Base-by-base conservation (phyloP, 495 filamentous ascomycete species). In the Neurospora sublineolata region DNA sequence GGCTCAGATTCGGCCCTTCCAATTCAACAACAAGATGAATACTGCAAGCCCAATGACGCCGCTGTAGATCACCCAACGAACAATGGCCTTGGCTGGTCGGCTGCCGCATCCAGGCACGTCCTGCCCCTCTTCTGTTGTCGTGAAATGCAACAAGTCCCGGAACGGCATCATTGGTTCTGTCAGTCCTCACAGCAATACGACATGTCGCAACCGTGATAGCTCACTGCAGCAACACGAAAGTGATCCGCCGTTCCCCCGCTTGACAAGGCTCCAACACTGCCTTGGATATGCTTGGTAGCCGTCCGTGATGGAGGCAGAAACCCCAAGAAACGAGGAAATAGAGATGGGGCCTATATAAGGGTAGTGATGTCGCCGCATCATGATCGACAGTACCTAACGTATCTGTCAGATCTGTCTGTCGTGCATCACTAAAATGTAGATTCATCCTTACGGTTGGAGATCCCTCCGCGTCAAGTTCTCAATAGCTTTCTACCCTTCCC, bases 331-430 rank as follows among this genome's bases (percentile, higher is more conserved):
- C 52, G 52, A 64, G 52, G 27, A 64, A 27, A 33, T 16, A 27
- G 23, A 60, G 52, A 60, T 60, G 52, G 52, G 7, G 52, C 2
- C 12, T 23, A 52, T 30, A 36, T 33, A 33, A 14, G 52, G 52
- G 12, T 33, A 64, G 52, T 64, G 69, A 71, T 72, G 69, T 64
- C 60, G 75, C 78, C 75, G 76, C 78, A 78, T 79, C 76, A 68
- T 77, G 78, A 79, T 79, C 78, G 78, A 76, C 78, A 52, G 60
- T 73, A 75, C 78, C 72, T 64, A 36, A 72, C 75, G 69, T 75
- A 76, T 79, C 78, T 79, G 78, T 77, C 78, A 78, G 78, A 79
- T 79, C 78, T 79, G 52, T 64, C 52, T 64, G 78, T 78, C 75
- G 72, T 79, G 76, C 78, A 79, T 46, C 39, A 46, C 68, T 40